Conservation (phyloP, 2,329 filamentous ascomycete species). For the Pseudogymnoascus sp. region DNA sequence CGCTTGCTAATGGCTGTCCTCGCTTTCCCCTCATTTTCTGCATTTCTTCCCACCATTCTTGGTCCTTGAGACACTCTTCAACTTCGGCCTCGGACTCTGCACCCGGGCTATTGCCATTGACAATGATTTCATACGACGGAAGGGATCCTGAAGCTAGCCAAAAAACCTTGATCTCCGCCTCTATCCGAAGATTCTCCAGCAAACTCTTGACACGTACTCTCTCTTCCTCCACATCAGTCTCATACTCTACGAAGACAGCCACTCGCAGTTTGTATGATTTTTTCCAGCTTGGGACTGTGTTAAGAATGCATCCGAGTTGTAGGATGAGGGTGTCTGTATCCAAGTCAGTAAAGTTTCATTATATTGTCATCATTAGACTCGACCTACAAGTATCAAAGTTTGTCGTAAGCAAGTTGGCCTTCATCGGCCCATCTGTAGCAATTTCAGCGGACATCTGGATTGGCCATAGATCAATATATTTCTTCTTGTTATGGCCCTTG, state of each 20-base stretch:
- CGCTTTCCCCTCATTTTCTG: slow-evolving; percentile 42
- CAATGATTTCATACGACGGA: slow-evolving; percentile 65
- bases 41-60: slow-evolving; percentile 78
- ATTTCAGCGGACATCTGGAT: slow-evolving; percentile 90
- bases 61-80: slow-evolving; percentile 56
- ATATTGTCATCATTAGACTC: not conserved
- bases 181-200: slow-evolving; percentile 72
- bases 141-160: slow-evolving; percentile 69
- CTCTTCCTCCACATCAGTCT: slow-evolving; percentile 75
- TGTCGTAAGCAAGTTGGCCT: slow-evolving; percentile 63
- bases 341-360: slow-evolving; percentile 3
- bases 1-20: slow-evolving; percentile 24
- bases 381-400: slow-evolving; percentile 81
- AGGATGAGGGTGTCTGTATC: slow-evolving; percentile 63
- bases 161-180: slow-evolving; percentile 71
- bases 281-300: slow-evolving; percentile 75
- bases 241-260: slow-evolving; percentile 83
- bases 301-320: slow-evolving; percentile 75
- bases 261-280: slow-evolving; percentile 64
- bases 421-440: slow-evolving; percentile 45
- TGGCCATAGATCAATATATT: slow-evolving; percentile 81
- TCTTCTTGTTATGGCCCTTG: slow-evolving; percentile 50
- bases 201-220: slow-evolving; percentile 61
- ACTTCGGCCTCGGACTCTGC: slow-evolving; percentile 52
- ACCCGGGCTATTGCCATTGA: slow-evolving; percentile 57